Base-by-base conservation (phyloP, 2,329 filamentous ascomycete genomes). In the Keithomyces neogunnii region DNA sequence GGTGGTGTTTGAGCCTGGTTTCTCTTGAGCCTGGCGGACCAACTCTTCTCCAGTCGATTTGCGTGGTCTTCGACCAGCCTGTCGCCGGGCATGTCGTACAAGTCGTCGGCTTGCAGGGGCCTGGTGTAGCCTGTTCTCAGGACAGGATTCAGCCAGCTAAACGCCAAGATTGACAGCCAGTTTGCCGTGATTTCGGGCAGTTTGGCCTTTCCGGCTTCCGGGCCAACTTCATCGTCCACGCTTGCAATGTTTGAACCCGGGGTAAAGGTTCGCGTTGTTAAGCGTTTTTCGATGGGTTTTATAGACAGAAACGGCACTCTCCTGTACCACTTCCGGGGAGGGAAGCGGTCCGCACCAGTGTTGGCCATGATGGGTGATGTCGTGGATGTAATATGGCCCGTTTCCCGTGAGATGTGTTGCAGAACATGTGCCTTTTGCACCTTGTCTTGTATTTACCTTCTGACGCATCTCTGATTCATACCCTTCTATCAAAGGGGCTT, bases 241-340 rank as follows among this genome's bases (percentile, higher is more conserved):
- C 46, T 36, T 26, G 5, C 5, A 6, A 2, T 9, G 42, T 36
- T 4, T 44, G 35, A 28, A 8, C 26, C 36, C 4, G 45, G 4
- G 4, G 48, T 28, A 3, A 44, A 39, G 33, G 36, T 19, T 26
- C 36, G 32, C 13, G 10, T 13, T n/a, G 50, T 49, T 8, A 49
- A 5, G 30, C 30, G 26, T 31, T 50, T 56, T 48, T 57, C 52
- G 48, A 63, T 63, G 3, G 61, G 60, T 4, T 55, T 57, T 5
- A 55, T 56, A 10, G 63, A 65, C 3, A 65, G 11, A 30, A 65
- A 60, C 0, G 63, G 63, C 1, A 64, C 62, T 36, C 60, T 55
- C 45, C 63, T 58, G 55, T 65, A 64, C 63, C 63, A 65, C 42
- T 60, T 65, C 51, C 63, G 55, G 1, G 58, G 60, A 30, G 61